A percentile compares a stretch with the other conserved stretches of the same genome.
Conservation (phyloP, 371 early-diverging fungal genomes). For the Thermomucor indicae-seudaticae region DNA sequence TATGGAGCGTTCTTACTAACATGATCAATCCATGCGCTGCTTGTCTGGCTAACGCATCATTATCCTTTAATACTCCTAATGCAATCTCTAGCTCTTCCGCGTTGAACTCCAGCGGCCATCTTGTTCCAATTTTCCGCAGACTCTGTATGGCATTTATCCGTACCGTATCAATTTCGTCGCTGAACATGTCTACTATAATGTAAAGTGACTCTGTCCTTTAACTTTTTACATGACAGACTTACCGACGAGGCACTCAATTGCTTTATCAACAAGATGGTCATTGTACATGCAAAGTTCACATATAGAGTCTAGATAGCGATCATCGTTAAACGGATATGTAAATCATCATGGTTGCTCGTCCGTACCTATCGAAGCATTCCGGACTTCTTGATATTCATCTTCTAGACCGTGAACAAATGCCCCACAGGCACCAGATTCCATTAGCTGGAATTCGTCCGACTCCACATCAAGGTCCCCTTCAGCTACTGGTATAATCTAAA, state of each 20-base stretch:
- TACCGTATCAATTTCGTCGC: slow-evolving; percentile 83
- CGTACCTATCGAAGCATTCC: slow-evolving; percentile 78
- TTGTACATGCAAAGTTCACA: slow-evolving; percentile 66
- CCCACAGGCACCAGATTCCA: slow-evolving; percentile 78
- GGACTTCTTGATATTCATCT: slow-evolving; percentile 86
- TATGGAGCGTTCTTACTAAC: slow-evolving; percentile 23
- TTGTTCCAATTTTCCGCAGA: slow-evolving; percentile 65
- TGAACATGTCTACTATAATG: slow-evolving; percentile 82
- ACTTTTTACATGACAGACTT: slow-evolving; percentile 3
- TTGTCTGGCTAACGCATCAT: slow-evolving; percentile 58
- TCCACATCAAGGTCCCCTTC: slow-evolving; percentile 67
- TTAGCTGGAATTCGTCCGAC: slow-evolving; percentile 57
- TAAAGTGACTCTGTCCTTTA: background rate
- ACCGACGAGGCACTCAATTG: slow-evolving; percentile 76
- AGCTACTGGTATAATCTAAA: slow-evolving; percentile 46
- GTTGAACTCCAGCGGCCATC: slow-evolving; percentile 54
- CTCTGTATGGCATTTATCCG: slow-evolving; percentile 77
- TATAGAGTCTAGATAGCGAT: slow-evolving; percentile 67
- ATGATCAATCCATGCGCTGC: slow-evolving; percentile 65
- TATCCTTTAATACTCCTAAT: slow-evolving; percentile 74
- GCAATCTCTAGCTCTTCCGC: slow-evolving; percentile 76
- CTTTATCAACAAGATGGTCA: slow-evolving; percentile 57
- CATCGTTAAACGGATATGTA: too few relatives aligned
- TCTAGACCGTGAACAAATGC: slow-evolving; percentile 92
- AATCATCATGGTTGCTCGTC: background rate